These are phyloP conservation scores for Penicillium turbatum DNA, from an alignment of 495 filamentous ascomycete species.

Conservation along the genomic window DNA sequence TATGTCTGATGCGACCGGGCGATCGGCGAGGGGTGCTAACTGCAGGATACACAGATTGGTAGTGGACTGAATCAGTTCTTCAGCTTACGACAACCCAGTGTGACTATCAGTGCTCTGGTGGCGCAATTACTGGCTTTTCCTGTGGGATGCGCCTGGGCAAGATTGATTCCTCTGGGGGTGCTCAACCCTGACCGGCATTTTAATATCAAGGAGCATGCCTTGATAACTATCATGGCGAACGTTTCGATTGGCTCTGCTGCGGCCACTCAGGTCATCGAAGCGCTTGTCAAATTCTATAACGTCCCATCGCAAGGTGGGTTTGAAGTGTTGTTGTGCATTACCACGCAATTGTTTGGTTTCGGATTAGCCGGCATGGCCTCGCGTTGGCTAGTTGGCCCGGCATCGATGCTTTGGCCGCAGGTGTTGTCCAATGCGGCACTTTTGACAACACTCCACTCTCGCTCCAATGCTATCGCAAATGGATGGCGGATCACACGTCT, in stretches of 20 bases:
- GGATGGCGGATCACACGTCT: conserved; percentile 79
- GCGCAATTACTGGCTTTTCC: conserved; percentile 70
- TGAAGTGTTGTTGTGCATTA: conserved; percentile 63
- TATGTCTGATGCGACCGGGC: conserved; percentile 17
- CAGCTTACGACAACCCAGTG: conserved; percentile 55
- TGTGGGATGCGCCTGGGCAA: conserved; percentile 58
- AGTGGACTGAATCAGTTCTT: conserved; percentile 71
- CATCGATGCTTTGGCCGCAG: conserved; percentile 89
- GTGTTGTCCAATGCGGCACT: conserved; percentile 85
- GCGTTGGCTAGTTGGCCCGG: conserved; percentile 62
- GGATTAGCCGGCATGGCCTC: conserved; percentile 62
- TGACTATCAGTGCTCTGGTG: conserved; percentile 62
- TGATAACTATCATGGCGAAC: conserved; percentile 71
- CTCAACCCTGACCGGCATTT: conserved; percentile 68
- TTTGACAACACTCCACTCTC: conserved; percentile 80
- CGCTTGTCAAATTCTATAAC: conserved; percentile 62
- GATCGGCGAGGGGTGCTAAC: background rate
- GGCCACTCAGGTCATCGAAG: conserved; percentile 65
- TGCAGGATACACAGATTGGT: conserved; percentile 40
- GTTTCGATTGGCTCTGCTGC: conserved; percentile 61
- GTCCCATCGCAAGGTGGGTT: conserved; percentile 65
- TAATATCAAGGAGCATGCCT: conserved; percentile 75
- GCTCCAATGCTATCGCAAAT: conserved; percentile 73
- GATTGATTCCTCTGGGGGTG: conserved; percentile 49
- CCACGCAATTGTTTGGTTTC: conserved; percentile 70